Evolutionary conservation across 352 stramenopile genomes (phyloP).

Genomic region (Phytophthora pluvialis): DNA sequence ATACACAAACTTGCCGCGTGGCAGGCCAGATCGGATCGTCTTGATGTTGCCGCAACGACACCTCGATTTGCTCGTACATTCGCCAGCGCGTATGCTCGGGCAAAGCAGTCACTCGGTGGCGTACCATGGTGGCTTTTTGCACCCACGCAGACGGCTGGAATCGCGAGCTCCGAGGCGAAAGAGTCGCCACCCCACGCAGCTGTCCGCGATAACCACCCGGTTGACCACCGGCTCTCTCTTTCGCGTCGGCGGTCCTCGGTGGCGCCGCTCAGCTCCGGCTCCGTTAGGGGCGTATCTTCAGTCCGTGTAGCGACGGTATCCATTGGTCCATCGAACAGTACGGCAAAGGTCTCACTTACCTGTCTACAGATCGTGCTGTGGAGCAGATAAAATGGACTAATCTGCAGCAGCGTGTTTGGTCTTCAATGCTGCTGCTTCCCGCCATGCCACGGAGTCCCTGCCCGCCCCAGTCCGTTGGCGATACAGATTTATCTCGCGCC

Average conservation of each 20-base stretch:
- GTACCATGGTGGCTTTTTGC: conserved; percentile 12
- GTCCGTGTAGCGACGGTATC: background rate
- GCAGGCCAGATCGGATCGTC: conserved; percentile 27
- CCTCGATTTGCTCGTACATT: conserved; percentile 3
- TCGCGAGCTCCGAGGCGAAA: background rate
- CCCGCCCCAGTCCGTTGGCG: no score
- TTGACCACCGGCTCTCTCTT: conserved; percentile 14
- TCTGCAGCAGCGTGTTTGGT: no score
- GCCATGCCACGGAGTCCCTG: no score
- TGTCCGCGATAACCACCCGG: background rate
- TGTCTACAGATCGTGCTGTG: background rate
- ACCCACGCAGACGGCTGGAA: background rate
- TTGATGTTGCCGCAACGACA: conserved; percentile 7
- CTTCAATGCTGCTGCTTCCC: no score
- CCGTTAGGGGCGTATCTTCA: background rate
- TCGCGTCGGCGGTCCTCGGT: conserved; percentile 1
- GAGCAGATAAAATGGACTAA: background rate
- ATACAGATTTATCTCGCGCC: no score
- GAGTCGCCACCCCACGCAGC: background rate
- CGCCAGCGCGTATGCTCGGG: background rate
- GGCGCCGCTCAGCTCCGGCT: background rate
- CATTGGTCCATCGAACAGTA: background rate
- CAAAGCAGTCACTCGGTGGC: background rate
- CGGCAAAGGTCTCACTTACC: background rate
- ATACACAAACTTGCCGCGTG: conserved; percentile 39